phyloP scores from a whole-genome alignment of 2,329 filamentous ascomycete genomes.

The Chrysoporthe puriensis region DNA sequence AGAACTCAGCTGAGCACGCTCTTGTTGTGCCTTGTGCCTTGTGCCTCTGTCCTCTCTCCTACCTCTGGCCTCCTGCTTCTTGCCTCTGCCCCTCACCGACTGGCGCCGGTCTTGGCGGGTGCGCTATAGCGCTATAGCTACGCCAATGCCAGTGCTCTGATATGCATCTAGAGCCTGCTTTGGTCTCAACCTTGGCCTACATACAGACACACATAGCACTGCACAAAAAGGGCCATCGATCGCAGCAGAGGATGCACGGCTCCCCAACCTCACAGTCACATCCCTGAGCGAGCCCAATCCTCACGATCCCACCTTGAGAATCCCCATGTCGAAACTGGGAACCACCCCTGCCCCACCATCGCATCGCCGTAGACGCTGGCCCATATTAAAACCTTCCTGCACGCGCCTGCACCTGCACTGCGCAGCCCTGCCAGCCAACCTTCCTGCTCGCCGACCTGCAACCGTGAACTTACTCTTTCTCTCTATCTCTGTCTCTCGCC shows the following conservation, averaged over 20 bases:
- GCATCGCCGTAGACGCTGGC: slow-evolving; percentile 8
- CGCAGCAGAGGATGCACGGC: slow-evolving; percentile 6
- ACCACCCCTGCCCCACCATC: slow-evolving; percentile 28
- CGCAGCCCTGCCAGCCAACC: not conserved
- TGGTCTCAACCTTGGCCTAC: too few relatives aligned
- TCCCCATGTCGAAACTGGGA: slow-evolving; percentile 30
- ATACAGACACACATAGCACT: not conserved
- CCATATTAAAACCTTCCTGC: slow-evolving; percentile 11
- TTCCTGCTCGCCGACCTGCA: not conserved
- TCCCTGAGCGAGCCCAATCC: not conserved
- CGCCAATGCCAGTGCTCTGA: not conserved
- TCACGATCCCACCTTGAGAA: slow-evolving; percentile 10
- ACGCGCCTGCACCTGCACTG: not conserved
- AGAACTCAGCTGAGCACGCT: not conserved
- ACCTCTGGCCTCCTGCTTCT: too few relatives aligned
- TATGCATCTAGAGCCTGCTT: not conserved
- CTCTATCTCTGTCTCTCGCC: not conserved
- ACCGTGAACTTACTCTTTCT: not conserved
- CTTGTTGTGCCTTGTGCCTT: too few relatives aligned
- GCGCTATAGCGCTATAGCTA: not conserved
- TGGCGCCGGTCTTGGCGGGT: not conserved
- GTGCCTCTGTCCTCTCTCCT: too few relatives aligned
- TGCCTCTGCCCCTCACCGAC: not conserved
- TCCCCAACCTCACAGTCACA: slow-evolving; percentile 5
- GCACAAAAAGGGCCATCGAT: not conserved